Evolutionary conservation across 1,139 yeast genomes (phyloP), one percentile per base, ranked within the genome.

Genomic region (Schizosaccharomyces versatilis): DNA sequence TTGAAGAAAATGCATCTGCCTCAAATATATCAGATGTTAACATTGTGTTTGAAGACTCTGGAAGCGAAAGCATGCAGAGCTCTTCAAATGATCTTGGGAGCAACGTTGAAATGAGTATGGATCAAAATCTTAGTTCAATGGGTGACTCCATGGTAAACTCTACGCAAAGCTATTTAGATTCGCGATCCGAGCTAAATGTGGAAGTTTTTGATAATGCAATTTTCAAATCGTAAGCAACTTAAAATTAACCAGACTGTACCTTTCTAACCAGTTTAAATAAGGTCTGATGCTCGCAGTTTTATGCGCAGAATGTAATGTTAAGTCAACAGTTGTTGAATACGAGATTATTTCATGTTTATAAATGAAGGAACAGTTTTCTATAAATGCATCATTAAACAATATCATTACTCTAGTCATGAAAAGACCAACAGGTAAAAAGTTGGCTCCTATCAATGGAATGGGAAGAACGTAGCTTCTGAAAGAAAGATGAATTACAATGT

Each of bases 1-100:
- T 88, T 53, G 93, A 82, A 57, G 75, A 78, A 53, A 83, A 82
- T 63, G 52, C 55, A 8, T 41, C 38, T 10, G 38, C 17, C 5
- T 38, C 52, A 24, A 32, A 14, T 36, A 6, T 44, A 3, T 12
- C 38, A 19, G 38, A 44, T 44, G 12, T 14, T 12, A 32, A 44
- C 3, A 19, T 24, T 17, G 49, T 44, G 3, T 44, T 17, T 17
- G 49, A 44, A 44, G 49, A 44, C 32, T 32, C 36, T 2, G 49
- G 19, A n/a, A 44, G 49, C 38, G 49, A 44, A 7, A 19, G 32
- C 32, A 44, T 44, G 49, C 49, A 44, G n/a, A 32, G 32, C 10
- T 24, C 32, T 5, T 44, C 49, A 6, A 44, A 17, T 32, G 14
- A 19, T 24, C 10, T 19, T 12, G 38, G 38, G 15, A 44, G 49